phyloP scores from a whole-genome alignment of 1,284 basidiomycete genomes.

The Xanthoconium separans region DNA sequence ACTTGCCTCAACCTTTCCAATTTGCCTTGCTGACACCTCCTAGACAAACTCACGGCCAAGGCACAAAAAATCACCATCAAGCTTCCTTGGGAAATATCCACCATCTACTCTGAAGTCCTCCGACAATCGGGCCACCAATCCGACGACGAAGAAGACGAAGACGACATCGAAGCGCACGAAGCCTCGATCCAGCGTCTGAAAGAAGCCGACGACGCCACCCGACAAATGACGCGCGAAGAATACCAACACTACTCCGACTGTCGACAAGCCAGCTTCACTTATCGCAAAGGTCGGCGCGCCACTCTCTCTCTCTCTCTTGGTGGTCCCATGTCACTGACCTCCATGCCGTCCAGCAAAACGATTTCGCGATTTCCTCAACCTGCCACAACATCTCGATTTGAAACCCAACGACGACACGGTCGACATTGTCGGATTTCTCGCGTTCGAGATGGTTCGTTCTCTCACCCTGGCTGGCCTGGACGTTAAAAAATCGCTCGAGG shows the following conservation, averaged over 20 bases:
- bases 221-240: constrained; percentile 95
- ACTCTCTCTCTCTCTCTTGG: background rate
- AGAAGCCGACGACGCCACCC: constrained; percentile 94
- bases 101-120: constrained; percentile 87
- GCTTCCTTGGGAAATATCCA: constrained; percentile 94
- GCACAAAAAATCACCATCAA: constrained; percentile 94
- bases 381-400: constrained; percentile 86
- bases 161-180: constrained; percentile 94
- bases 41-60: constrained; percentile 80
- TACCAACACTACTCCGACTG: constrained; percentile 98
- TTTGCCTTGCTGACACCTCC: background rate
- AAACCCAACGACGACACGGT: constrained; percentile 94
- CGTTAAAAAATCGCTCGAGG: constrained; percentile 78
- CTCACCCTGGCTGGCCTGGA: constrained; percentile 85
- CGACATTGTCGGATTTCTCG: constrained; percentile 95
- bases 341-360: constrained; percentile 66
- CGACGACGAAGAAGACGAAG: constrained; percentile 94
- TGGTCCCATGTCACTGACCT: background rate
- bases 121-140: constrained; percentile 70
- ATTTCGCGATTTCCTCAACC: constrained; percentile 93
- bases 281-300: constrained; percentile 84
- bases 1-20: constrained; percentile 11
- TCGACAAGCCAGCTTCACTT: constrained; percentile 95
- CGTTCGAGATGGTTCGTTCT: constrained; percentile 95
- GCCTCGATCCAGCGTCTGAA: constrained; percentile 87